A percentile compares a stretch with the other conserved stretches of the same genome.
phyloP scores from a whole-genome alignment of 768 basidiomycete species.

The Termitomyces heimii region DNA sequence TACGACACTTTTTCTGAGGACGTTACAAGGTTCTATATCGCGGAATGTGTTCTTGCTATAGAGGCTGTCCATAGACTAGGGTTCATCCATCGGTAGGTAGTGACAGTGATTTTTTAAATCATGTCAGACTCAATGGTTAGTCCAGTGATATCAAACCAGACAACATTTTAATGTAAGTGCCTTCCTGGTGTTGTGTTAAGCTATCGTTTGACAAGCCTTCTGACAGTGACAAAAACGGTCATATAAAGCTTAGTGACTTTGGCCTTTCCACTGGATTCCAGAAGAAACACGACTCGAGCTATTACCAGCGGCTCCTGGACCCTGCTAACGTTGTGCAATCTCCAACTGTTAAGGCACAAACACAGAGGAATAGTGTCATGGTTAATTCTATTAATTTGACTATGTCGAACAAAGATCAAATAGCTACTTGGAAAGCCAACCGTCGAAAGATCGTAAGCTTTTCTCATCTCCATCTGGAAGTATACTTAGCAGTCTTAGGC shows the following conservation, averaged over 20 bases:
- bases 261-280: conserved; percentile 99
- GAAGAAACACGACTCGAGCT: conserved; percentile 93
- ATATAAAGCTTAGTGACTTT: conserved; percentile 97
- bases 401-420: conserved; percentile 88
- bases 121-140: conserved; percentile 1
- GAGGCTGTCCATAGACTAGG: conserved; percentile 96
- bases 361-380: conserved; percentile 89
- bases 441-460: conserved; percentile 81
- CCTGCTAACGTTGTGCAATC: conserved; percentile 44
- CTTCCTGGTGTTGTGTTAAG: conserved; percentile 27
- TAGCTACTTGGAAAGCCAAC: conserved; percentile 99
- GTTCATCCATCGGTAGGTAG: conserved; percentile 87
- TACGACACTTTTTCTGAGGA: conserved; percentile 99
- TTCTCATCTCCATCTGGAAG: neutral
- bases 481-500: conserved; percentile 44
- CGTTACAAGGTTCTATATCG: conserved; percentile 96
- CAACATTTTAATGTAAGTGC: conserved; percentile 63
- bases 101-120: neutral
- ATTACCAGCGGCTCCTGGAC: conserved; percentile 88
- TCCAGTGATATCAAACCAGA: conserved; percentile 97
- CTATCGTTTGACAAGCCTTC: neutral
- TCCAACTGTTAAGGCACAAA: conserved; percentile 33
- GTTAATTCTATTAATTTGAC: conserved; percentile 97
- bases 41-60: conserved; percentile 96
- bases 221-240: conserved; percentile 80